These are phyloP conservation scores for Sistotremastrum niveocremeum DNA, from an alignment of 768 basidiomycete species.

Conservation along the genomic window DNA sequence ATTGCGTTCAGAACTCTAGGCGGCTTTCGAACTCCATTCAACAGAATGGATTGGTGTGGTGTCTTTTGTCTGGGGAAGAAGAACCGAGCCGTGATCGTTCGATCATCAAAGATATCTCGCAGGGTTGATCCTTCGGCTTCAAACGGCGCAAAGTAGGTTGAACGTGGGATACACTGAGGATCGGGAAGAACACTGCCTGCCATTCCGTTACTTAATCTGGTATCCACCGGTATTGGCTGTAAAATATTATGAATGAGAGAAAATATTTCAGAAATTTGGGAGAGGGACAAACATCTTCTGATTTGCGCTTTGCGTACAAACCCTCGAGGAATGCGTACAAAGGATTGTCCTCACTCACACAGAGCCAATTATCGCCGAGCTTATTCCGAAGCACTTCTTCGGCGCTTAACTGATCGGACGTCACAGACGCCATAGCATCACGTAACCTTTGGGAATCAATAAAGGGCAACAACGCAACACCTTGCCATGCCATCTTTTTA, in stretches of 20 bases:
- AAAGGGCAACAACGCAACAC: constrained; percentile 91
- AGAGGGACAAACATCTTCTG: constrained; percentile 43
- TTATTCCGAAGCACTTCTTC: constrained; percentile 76
- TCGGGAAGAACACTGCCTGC: constrained; percentile 72
- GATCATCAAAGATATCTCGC: constrained; percentile 76
- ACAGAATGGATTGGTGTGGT: constrained; percentile 73
- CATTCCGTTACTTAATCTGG: constrained; percentile 59
- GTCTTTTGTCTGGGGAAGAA: constrained; percentile 78
- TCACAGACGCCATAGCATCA: constrained; percentile 59
- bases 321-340: constrained; percentile 80
- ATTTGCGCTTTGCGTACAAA: constrained; percentile 83
- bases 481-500: constrained; percentile 99
- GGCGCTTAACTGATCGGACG: constrained; percentile 54
- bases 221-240: constrained; percentile 66
- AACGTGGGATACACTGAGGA: constrained; percentile 81
- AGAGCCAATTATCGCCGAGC: constrained; percentile 74
- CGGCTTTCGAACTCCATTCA: constrained; percentile 55
- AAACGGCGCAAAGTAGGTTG: constrained; percentile 76
- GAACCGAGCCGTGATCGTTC: constrained; percentile 76
- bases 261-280: not conserved
- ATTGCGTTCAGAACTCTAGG: constrained; percentile 45
- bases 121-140: constrained; percentile 22
- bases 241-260: constrained; percentile 4
- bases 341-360: constrained; percentile 71
- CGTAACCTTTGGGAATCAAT: constrained; percentile 79